Base-by-base conservation (phyloP, 2,329 filamentous ascomycete genomes). In the Xylariaceae sp. region DNA sequence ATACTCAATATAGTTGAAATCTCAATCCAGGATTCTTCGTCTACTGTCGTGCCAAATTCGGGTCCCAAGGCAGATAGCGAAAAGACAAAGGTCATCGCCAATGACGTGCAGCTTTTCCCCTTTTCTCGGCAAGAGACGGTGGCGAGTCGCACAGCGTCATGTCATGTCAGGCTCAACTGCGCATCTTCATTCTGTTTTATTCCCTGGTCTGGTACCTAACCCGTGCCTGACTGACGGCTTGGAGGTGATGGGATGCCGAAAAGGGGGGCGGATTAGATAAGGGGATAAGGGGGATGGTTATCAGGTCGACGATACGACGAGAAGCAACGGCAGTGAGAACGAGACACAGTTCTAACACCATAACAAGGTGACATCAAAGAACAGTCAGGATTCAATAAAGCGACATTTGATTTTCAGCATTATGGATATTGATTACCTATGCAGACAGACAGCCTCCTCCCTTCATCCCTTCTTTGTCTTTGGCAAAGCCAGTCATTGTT, bases 351-450 rank as follows among this genome's bases (percentile, higher is more conserved):
- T 39, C 37, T 39, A 4, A 13, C 3, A 13, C 2, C 7, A 8
- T 39, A 39, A 39, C 37, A 51, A 10, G 1, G n/a, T 30, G 10
- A 34, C 23, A 30, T 35, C 49, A 51, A 51, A 23, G 30, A 51
- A 13, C 7, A 10, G 9, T 7, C 13, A 51, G 34, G 8, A 34
- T 51, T 35, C 23, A 23, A 49, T 23, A 49, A 23, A 9, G 9
- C 23, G 23, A 49, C 30, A n/a, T 23, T 35, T 37, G 49, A 51
- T 41, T 52, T 35, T 51, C 49, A 34, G 11, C 18, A 51, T 35
- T 35, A 51, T 51, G 49, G 23, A 51, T 60, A 57, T 35, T 56
- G 48, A 49, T 52, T 41, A 41, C 37, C 37, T 57, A 34, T 45
- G 15, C 41, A 41, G 23, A 18, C 17, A 57, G 30, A 47, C 50